Base-by-base conservation (phyloP, 345 rosid genomes). In the Pseudoturritis turrita region DNA sequence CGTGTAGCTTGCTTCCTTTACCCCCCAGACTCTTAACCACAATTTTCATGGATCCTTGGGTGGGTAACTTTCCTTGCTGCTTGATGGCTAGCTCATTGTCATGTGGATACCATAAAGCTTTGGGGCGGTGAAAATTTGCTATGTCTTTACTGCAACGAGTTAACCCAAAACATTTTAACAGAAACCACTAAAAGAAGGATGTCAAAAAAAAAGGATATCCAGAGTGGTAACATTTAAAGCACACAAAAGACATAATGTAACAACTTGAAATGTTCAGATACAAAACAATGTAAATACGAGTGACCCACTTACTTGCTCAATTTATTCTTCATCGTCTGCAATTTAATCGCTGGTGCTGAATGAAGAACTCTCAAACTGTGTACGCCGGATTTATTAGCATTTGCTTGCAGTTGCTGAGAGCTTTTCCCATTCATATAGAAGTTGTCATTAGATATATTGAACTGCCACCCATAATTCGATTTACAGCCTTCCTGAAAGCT, bases 1-100 rank as follows among this genome's bases (percentile, higher is more conserved):
- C 92, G 74, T 89, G 88, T 43, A 95, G 82, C 80, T 88, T 91
- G 77, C 89, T 88, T 76, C 96, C 99, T 80, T 95, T 95, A 65
- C 99, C 99, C 66, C 99, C 97, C 76, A 95, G 81, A 78, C 97
- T 95, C 90, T 89, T 95, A 33, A 95, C 62, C 60, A 95, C 80
- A 61, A 91, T 79, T 80, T 88, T 91, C 99, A 91, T 89, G 51
- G 89, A 84, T 40, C 99, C 93, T 53, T 77, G 81, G 5, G 96
- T 79, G 46, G 93, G 88, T 55, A 87, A 80, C 85, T 86, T 89
- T 67, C 86, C 90, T 83, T 84, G 96, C 71, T 86, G 89, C 81
- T 90, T 89, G 65, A 88, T 89, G 58, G 96, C 96, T 70, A 91
- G 87, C 81, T 89, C 96, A 84, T 82, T 88, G 75, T 84, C 96